Base-by-base conservation (phyloP, 306 rosid species). In the Prunus mume region DNA sequence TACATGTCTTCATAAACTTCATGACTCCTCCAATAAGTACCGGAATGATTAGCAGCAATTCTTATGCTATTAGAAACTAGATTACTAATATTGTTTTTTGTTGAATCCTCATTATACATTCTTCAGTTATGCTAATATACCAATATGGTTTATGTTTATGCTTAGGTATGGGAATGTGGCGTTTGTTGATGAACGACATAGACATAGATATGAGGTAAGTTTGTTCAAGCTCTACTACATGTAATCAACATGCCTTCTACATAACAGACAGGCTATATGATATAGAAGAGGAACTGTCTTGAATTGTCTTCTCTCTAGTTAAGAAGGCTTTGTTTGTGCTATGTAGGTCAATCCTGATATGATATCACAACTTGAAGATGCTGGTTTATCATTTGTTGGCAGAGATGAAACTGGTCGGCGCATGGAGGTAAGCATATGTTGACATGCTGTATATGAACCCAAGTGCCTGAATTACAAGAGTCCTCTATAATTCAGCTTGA, bases 171-270 rank as follows among this genome's bases (percentile, higher is more conserved):
- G 92, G 38, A 80, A 84, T 80, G 90, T 72, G 70, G 72, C 38
- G 45, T 92, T 58, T 76, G 56, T 88, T 78, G 96, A 90, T 86
- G 97, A 92, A 83, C 96, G 97, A 9, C 97, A 92, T 75, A 89
- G 97, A 14, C 97, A 92, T 71, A 88, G 97, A 90, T 92, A 88
- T 2, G 97, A 92, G 96, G 97, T 90, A 78, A 76, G 19, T 72
- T 76, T 58, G 74, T 64, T 80, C 25, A 10, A 47, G 14, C n/a
- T 82, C 69, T 32, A 64, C 50, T 61, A 45, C 38, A 41, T 22
- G 73, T 47, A 28, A 15, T 74, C 55, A 22, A 18, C 11, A 55
- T 50, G 73, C 49, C 34, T 65, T 65, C 45, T 9, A 34, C 49
- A 65, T n/a, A 10, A 3, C 49, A 2, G 17, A 32, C 27, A 3